phyloP scores from a whole-genome alignment of 2,329 filamentous ascomycete genomes.

The Calonectria ilicicola region DNA sequence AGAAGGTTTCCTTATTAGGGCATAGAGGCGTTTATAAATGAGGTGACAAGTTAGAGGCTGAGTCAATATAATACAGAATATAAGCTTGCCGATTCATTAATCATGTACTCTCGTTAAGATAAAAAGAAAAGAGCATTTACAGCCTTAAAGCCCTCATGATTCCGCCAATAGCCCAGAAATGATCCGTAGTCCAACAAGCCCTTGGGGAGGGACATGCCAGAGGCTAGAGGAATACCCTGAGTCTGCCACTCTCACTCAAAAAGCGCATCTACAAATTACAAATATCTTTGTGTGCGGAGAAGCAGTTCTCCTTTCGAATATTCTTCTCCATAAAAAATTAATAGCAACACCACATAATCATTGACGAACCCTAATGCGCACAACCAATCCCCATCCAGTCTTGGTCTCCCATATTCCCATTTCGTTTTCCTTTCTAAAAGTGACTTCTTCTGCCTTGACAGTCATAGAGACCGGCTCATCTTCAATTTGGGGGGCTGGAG shows the following conservation, averaged over 20 bases:
- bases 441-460: slow-evolving; percentile 59
- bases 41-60: neutral
- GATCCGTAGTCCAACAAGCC: neutral
- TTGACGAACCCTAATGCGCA: slow-evolving; percentile 48
- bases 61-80: neutral
- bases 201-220: neutral
- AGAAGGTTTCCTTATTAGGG: neutral
- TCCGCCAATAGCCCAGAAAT: neutral
- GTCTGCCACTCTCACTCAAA: neutral
- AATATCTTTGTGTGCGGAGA: no score
- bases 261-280: no score
- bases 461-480: slow-evolving; percentile 52
- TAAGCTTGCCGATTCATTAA: neutral
- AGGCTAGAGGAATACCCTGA: neutral
- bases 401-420: slow-evolving; percentile 65
- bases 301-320: no score
- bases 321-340: neutral
- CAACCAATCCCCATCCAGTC: slow-evolving; percentile 63
- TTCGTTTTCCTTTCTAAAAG: slow-evolving; percentile 63
- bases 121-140: no score
- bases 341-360: slow-evolving; percentile 9
- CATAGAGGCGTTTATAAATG: neutral
- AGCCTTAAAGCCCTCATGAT: no score
- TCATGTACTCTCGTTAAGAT: neutral
- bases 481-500: slow-evolving; percentile 1